Evolutionary conservation across 2,329 filamentous ascomycete genomes (phyloP).

Genomic region (Colletotrichum tanaceti): DNA sequence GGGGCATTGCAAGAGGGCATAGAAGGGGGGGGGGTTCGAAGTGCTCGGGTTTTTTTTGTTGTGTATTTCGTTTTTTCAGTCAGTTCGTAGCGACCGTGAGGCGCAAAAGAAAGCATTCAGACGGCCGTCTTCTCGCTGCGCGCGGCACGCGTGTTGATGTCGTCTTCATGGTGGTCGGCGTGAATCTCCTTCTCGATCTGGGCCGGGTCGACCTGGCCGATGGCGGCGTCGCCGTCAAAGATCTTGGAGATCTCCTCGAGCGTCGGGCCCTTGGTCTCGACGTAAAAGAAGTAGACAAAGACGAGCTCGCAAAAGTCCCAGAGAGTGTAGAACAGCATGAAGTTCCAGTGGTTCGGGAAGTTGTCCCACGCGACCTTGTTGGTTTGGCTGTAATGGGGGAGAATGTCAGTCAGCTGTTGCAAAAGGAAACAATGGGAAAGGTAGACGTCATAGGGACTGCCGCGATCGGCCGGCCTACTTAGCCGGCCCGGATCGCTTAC

Average conservation of each 20-base stretch:
- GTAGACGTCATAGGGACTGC: too few relatives aligned
- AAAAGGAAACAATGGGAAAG: background rate
- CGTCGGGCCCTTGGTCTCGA: slow-evolving; percentile 77
- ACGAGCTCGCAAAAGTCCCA: slow-evolving; percentile 71
- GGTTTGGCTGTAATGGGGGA: slow-evolving; percentile 59
- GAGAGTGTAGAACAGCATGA: slow-evolving; percentile 74
- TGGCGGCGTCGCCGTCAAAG: slow-evolving; percentile 73
- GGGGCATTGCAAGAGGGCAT: slow-evolving; percentile 25
- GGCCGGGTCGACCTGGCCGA: slow-evolving; percentile 65
- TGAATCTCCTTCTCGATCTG: slow-evolving; percentile 67
- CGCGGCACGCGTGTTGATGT: slow-evolving; percentile 45
- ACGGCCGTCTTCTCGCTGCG: slow-evolving; percentile 43
- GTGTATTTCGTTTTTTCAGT: background rate
- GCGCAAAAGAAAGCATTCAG: slow-evolving; percentile 19
- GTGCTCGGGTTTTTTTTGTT: background rate
- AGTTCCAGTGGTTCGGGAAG: slow-evolving; percentile 70
- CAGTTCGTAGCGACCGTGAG: background rate
- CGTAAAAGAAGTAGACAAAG: slow-evolving; percentile 74
- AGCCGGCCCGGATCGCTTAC: too few relatives aligned
- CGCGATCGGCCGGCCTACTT: too few relatives aligned
- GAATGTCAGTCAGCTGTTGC: slow-evolving; percentile 6
- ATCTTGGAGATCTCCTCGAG: slow-evolving; percentile 78
- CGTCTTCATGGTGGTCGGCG: slow-evolving; percentile 50
- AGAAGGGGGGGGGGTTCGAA: background rate
- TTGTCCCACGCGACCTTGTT: slow-evolving; percentile 73